Evolutionary conservation across 345 rosid genomes (phyloP).

Genomic region (Turritis glabra): DNA sequence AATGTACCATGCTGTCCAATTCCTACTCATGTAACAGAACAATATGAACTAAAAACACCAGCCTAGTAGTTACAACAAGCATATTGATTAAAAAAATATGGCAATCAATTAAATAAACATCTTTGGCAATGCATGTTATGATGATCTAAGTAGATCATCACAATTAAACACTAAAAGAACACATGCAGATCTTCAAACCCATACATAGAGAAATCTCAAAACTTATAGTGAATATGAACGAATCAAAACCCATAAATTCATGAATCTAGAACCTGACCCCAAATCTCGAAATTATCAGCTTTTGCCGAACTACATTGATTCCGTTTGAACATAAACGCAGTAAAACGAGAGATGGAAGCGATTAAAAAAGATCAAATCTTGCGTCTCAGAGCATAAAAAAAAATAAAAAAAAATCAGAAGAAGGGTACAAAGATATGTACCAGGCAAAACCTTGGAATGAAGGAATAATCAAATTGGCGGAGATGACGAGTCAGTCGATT

Average conservation of each 20-base stretch:
- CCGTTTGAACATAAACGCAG: not conserved
- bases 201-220: not conserved
- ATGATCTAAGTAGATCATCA: not conserved
- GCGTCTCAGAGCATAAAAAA: not conserved
- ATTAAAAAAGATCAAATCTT: not conserved
- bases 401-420: not conserved
- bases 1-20: constrained; percentile 14
- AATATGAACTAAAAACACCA: constrained; percentile 15
- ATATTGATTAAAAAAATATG: not conserved
- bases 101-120: not conserved
- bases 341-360: not conserved
- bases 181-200: not conserved
- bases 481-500: not conserved
- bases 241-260: not conserved
- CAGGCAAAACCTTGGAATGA: not conserved
- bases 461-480: not conserved
- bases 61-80: not conserved
- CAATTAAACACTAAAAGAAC: not conserved
- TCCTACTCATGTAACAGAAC: constrained; percentile 16
- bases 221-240: not conserved
- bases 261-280: not conserved
- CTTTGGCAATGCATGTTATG: constrained; percentile 6
- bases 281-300: not conserved
- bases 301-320: not conserved
- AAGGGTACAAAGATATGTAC: constrained; percentile 1